Evolutionary conservation across 306 rosid species (phyloP), one percentile per base, ranked within the genome.

Genomic region (Albizia julibrissin): DNA sequence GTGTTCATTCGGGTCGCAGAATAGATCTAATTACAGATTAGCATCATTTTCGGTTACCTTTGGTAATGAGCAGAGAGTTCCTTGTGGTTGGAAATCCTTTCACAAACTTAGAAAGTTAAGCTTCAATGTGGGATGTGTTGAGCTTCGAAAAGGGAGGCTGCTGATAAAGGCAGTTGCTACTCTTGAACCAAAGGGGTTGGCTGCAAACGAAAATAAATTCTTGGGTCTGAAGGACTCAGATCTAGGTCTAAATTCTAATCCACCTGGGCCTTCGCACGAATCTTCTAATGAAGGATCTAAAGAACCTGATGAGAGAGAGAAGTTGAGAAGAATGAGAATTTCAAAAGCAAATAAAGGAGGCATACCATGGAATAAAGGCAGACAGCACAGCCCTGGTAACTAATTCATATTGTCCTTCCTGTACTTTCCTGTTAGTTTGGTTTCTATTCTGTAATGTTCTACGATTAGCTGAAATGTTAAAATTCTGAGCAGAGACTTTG

Each of bases 341-440:
- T 93, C 99, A 40, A 92, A 90, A 87, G 97, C 98, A 72, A 96
- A 93, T 79, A 96, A 92, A 84, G 99, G 99, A 46, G 87, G 86
- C 79, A 89, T 88, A 0, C 95, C 99, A 2, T 96, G 99, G 99
- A 96, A 96, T 91, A 93, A 92, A 89, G 99, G 99, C 85, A 91
- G 85, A 84, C 93, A 93, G 86, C 99, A 93, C 83, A 81, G 82
- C 86, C 86, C 99, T 46, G 99, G 97, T 96, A 86, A 64, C 31
- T 69, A 47, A 10, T 50, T 54, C 33, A 58, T 13, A 67, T 46
- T n/a, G 27, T 49, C 5, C 76, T 79, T 74, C 24, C 79, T 52
- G 74, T 37, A 9, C 50, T 54, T 61, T 33, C 46, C 69, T 12
- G 29, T 68, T 39, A 39, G 12, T 72, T 75, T 39, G 3, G 29